Evolutionary conservation across 306 rosid genomes (phyloP), one percentile per base, ranked within the genome.

Genomic region (Bauhinia variegata): DNA sequence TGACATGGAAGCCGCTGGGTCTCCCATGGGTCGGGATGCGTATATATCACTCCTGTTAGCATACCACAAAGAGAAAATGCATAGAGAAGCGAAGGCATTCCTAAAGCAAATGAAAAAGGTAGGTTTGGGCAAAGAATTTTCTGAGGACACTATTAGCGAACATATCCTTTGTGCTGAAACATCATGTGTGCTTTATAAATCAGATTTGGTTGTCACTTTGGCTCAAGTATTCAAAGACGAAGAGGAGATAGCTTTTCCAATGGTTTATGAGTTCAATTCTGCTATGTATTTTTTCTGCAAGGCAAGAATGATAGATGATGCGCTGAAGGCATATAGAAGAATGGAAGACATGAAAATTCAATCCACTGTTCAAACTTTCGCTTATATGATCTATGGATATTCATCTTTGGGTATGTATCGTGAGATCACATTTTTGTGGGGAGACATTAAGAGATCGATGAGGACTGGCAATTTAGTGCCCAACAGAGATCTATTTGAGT

Each of bases 291-390:
- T 78, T 60, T 92, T 92, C 75, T 82, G 89, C 73, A 87, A 83
- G 82, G 98, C 96, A n/a, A 84, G 78, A 82, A 89, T 89, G 96
- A 76, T 86, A 8, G 93, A 68, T 13, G 98, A 89, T 81, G 84
- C 89, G 67, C 38, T 79, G 39, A 83, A 75, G 54, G 81, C 93
- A 15, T 89, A 89, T 77, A 88, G 77, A 81, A 89, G 79, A 92
- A 81, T 89, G 91, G 73, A 65, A 28, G 82, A 78, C 39, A 63
- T 75, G 78, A 76, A 84, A 54, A 75, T 86, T 70, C 83, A 72
- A 57, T 88, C 93, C 5, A 83, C 91, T 4, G 63, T 2, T 43
- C 85, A 83, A 80, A 92, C 91, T 54, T 87, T 82, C 70, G 65
- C 81, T 12, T 68, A 61, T 77, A 48, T 92, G 64, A 68, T 78